Evolutionary conservation across 108 stramenopile species (phyloP).

Genomic region (Schizochytrium sp.): DNA sequence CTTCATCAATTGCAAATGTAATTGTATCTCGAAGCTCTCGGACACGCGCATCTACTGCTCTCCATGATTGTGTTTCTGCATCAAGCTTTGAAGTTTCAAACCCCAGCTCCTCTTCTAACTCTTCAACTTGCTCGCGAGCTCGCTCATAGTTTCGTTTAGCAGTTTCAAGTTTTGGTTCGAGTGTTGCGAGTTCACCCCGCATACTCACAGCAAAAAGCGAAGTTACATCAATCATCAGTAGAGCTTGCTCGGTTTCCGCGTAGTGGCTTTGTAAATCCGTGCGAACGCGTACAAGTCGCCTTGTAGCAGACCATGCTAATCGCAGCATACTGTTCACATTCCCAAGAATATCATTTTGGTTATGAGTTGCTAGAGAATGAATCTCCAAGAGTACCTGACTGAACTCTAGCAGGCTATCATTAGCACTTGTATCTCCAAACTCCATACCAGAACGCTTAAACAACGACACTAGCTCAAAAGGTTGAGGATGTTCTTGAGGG

Average conservation of each 20-base stretch:
- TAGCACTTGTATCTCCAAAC: neutral
- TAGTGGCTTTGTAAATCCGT: neutral
- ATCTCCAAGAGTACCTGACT: constrained; percentile 20
- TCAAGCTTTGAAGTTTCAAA: neutral
- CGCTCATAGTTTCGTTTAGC: neutral
- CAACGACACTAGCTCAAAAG: neutral
- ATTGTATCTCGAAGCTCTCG: neutral
- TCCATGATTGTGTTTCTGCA: neutral
- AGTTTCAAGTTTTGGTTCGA: constrained; percentile 9
- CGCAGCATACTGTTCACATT: neutral
- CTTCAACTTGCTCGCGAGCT: neutral
- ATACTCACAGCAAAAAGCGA: constrained; percentile 44
- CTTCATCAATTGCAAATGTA: neutral
- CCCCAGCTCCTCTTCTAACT: neutral
- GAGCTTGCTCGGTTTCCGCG: constrained; percentile 43
- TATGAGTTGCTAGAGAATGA: neutral
- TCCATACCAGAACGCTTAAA: neutral
- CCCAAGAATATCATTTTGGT: neutral
- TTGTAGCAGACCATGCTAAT: neutral
- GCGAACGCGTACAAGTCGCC: neutral
- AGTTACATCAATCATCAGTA: neutral
- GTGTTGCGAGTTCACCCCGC: neutral
- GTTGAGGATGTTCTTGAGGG: neutral
- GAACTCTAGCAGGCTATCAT: constrained; percentile 2
- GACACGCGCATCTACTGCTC: neutral